Conservation (phyloP, 352 stramenopile genomes). For the Halophytophthora polymorphica region DNA sequence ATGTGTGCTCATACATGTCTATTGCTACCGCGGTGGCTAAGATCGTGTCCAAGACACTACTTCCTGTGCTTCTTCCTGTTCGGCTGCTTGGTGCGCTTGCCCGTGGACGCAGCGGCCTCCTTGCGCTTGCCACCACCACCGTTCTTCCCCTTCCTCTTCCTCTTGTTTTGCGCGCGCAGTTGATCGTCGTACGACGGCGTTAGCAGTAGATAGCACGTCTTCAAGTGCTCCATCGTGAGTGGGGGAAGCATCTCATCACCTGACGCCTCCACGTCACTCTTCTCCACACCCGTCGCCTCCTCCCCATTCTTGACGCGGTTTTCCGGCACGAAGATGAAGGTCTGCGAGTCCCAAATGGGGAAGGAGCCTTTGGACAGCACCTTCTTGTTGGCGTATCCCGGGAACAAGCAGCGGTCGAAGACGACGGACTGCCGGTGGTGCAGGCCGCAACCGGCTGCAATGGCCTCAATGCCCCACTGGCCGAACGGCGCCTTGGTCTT, state of each 20-base stretch:
- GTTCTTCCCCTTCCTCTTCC: slow-evolving; percentile 27
- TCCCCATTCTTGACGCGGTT: slow-evolving; percentile 14
- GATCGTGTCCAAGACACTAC: slow-evolving; percentile 9
- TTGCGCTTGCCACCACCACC: slow-evolving; percentile 29
- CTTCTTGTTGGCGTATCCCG: slow-evolving; percentile 95
- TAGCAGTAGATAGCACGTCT: slow-evolving; percentile 65
- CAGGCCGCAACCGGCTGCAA: slow-evolving; percentile 50
- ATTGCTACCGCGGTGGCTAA: background rate
- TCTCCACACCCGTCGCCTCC: slow-evolving; percentile 7
- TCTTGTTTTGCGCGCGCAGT: slow-evolving; percentile 44
- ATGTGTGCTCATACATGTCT: no score
- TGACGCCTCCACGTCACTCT: slow-evolving; percentile 1
- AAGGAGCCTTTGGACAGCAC: slow-evolving; percentile 94
- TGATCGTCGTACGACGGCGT: slow-evolving; percentile 59
- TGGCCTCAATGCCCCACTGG: slow-evolving; percentile 81
- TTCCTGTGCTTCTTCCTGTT: slow-evolving; percentile 23
- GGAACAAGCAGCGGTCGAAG: slow-evolving; percentile 92
- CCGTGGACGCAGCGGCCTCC: slow-evolving; percentile 1
- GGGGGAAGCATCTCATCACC: slow-evolving; percentile 21
- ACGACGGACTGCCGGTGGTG: slow-evolving; percentile 74
- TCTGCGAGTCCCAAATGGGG: slow-evolving; percentile 94
- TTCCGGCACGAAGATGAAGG: slow-evolving; percentile 88
- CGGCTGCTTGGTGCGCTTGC: slow-evolving; percentile 15
- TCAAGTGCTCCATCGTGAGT: slow-evolving; percentile 59
- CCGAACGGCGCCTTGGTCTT: slow-evolving; percentile 94